These are phyloP conservation scores for Alternaria sp. DNA, from an alignment of 2,329 filamentous ascomycete genomes.

Conservation along the genomic window DNA sequence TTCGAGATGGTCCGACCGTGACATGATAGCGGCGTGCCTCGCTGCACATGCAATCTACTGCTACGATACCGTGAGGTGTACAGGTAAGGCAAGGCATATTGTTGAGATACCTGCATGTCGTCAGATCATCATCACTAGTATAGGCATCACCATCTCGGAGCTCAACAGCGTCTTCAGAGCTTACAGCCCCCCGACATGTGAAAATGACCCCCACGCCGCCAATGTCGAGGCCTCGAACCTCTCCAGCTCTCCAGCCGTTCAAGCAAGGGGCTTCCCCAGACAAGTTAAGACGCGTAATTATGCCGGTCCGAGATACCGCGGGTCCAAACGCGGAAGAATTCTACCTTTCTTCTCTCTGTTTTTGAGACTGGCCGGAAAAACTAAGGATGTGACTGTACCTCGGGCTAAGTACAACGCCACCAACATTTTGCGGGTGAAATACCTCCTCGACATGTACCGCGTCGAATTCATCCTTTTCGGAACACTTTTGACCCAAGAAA, in stretches of 20 bases:
- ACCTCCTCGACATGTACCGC: conserved; percentile 9
- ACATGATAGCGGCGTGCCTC: background rate
- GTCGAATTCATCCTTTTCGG: background rate
- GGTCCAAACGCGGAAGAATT: conserved; percentile 1
- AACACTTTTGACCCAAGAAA: background rate
- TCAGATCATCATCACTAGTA: conserved; percentile 3
- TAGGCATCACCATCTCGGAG: background rate
- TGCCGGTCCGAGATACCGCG: background rate
- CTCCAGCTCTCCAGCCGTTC: background rate
- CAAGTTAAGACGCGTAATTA: background rate
- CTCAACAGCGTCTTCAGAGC: background rate
- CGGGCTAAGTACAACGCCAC: conserved; percentile 14
- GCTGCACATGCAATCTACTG: background rate
- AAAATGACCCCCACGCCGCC: conserved; percentile 1
- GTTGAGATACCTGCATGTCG: conserved; percentile 11
- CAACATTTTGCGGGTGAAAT: conserved; percentile 4
- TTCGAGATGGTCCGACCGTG: background rate
- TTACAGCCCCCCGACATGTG: conserved; percentile 2
- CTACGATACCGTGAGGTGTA: background rate
- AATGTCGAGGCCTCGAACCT: background rate
- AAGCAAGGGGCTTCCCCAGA: background rate
- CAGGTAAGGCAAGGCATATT: background rate
- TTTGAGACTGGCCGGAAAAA: conserved; percentile 1
- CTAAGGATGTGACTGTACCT: conserved; percentile 6
- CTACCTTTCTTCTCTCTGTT: background rate